Base-by-base conservation (phyloP, 148 eudicot genomes). In the Linanthus parryae region DNA sequence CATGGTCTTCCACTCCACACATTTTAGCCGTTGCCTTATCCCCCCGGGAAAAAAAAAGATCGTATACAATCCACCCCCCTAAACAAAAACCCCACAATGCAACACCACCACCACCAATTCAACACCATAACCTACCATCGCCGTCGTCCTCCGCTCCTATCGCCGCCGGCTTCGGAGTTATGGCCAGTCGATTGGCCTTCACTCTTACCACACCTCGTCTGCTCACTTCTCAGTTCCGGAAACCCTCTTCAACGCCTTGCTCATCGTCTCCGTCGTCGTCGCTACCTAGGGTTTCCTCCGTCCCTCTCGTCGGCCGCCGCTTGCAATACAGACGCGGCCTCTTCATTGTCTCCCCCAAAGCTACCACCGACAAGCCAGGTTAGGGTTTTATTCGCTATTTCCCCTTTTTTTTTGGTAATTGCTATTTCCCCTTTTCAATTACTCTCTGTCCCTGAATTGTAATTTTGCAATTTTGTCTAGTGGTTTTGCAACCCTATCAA, bases 361-460 rank as follows among this genome's bases (percentile, higher is more conserved):
- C 97, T 56, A 68, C 94, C 25, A 61, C 97, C 65, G 97, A 90
- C 72, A 71, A 83, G 44, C 80, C 83, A 63, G 89, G 97, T 86
- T 40, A n/a, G 62, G n/a, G n/a, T n/a, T n/a, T n/a, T n/a, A n/a
- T n/a, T n/a, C n/a, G n/a, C n/a, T n/a, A n/a, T n/a, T n/a, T n/a
- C n/a, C n/a, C n/a, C n/a, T n/a, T n/a, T n/a, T n/a, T n/a, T n/a
- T n/a, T n/a, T n/a, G n/a, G n/a, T n/a, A n/a, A n/a, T n/a, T n/a
- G n/a, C n/a, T n/a, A n/a, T n/a, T n/a, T n/a, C n/a, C n/a, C n/a
- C n/a, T n/a, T n/a, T n/a, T n/a, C n/a, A n/a, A n/a, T n/a, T n/a
- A n/a, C n/a, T n/a, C n/a, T n/a, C 8, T 29, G 20, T 15, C 23
- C 9, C 11, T 10, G 4, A 49, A 29, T 49, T 3, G 18, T 12